Base-by-base conservation (phyloP, 768 basidiomycete species). In the Dentipellis sp. region DNA sequence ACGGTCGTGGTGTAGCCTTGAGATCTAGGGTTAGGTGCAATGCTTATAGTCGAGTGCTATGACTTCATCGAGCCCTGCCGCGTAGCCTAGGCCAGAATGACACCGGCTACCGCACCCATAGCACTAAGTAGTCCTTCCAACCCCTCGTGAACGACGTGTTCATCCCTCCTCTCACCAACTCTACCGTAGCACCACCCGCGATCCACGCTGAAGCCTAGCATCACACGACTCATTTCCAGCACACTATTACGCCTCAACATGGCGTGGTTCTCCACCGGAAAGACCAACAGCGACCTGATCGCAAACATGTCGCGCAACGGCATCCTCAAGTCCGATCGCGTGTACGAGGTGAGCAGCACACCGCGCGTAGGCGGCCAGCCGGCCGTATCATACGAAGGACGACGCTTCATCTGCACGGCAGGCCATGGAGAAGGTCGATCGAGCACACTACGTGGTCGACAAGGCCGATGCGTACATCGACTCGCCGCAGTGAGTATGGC, bases 201-300 rank as follows among this genome's bases (percentile, higher is more conserved):
- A 29, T 29, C 29, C 29, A 29, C 29, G 3, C 29, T 29, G 29
- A 29, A 29, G 29, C 29, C 29, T 6, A 29, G 6, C 6, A 29
- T 29, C 29, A 3, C 29, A 29, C 29, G 29, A 29, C 29, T 29
- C 3, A 6, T 29, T 6, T 29, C 29, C 3, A 29, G 6, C 6
- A 29, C 29, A 29, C 6, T 29, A 29, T 29, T 29, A 29, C 29
- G 29, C 29, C 6, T 51, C 52, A 61, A 46, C 35, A 93, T 94
- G 91, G 91, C 91, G 39, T 94, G 91, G 92, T 76, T 78, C 34
- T 87, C 86, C 66, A 78, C 73, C 42, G 92, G 91, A 21, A 69
- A 65, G 10, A 80, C 81, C 3, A 94, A 92, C 64, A 63, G 69
- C 16, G 86, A 91, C 61, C 82, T 97, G 47, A 75, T 97, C 56